phyloP scores from a whole-genome alignment of 371 early-diverging fungal species.

The Mortierella sp. region DNA sequence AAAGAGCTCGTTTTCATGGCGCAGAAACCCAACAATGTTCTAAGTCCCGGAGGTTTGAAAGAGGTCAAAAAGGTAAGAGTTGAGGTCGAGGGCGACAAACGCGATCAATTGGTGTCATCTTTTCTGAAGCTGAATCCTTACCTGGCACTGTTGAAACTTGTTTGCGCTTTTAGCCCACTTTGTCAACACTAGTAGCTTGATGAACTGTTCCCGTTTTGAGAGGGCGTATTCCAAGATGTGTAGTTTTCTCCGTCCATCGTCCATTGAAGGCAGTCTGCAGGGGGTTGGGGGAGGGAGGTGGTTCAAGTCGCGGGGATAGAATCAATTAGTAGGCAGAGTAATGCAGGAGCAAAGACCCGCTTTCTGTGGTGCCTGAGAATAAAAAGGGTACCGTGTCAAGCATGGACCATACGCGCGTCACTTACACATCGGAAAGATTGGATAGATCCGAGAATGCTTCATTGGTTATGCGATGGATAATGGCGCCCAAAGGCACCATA shows the following conservation, averaged over 20 bases:
- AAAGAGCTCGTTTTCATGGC: constrained; percentile 77
- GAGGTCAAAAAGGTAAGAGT: not conserved
- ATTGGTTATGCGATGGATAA: constrained; percentile 67
- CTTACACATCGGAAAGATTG: constrained; percentile 71
- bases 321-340: no score
- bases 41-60: constrained; percentile 25
- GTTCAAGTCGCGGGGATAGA: no score
- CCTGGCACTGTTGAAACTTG: constrained; percentile 81
- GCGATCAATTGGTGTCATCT: no score
- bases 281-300: constrained; percentile 2
- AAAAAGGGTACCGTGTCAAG: no score
- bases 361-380: no score
- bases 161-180: constrained; percentile 79
- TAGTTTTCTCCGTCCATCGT: constrained; percentile 66
- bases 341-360: no score
- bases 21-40: constrained; percentile 78
- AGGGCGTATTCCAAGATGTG: constrained; percentile 68
- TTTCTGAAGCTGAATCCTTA: no score
- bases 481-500: constrained; percentile 66
- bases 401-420: no score
- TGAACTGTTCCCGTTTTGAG: constrained; percentile 67
- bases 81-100: no score
- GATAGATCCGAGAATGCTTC: constrained; percentile 67
- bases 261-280: constrained; percentile 66
- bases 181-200: constrained; percentile 73